Base-by-base conservation (phyloP, 1,284 basidiomycete species). In the Puccinia hordei region DNA sequence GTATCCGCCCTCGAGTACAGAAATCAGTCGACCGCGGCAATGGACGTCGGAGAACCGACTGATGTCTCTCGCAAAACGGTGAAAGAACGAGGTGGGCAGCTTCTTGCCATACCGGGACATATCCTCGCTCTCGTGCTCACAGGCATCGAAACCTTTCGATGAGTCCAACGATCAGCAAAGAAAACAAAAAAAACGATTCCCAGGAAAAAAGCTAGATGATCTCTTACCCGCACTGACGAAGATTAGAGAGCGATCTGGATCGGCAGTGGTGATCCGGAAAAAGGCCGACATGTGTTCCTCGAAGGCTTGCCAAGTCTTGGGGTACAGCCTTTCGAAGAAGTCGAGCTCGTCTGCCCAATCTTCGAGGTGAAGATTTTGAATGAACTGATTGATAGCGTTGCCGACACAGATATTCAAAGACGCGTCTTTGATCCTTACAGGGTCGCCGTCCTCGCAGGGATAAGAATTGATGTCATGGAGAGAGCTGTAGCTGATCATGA, bases 401-500 rank as follows among this genome's bases (percentile, higher is more conserved):
- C 82, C 83, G 17, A 85, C 81, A 77, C 85, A 85, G 17, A 78
- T 33, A n/a, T 78, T 78, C 8, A 82, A 81, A 33, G 84, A 85
- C 30, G 85, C 85, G 66, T 85, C 84, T 44, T 82, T 82, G 76
- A 86, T 83, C 81, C 84, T 77, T 12, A 81, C 81, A 13, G 81
- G 24, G 81, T 86, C 83, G 6, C 85, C 85, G 49, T 85, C 83
- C 68, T 86, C 85, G 81, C 85, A 86, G 0, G 85, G 85, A 75
- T 84, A 86, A 30, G 83, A 83, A 79, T 86, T 85, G 53, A 86
- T 85, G 63, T 86, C 85, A 81, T 86, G 85, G 71, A 86, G 53
- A 19, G 82, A 83, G 51, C 84, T 82, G 77, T 86, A 86, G 79
- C 84, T 85, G n/a, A 86, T 44, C 49, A 83, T 81, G 55, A 85